Evolutionary conservation across 139 green algal species (phyloP).

Genomic region (Parachlorella kessleri): DNA sequence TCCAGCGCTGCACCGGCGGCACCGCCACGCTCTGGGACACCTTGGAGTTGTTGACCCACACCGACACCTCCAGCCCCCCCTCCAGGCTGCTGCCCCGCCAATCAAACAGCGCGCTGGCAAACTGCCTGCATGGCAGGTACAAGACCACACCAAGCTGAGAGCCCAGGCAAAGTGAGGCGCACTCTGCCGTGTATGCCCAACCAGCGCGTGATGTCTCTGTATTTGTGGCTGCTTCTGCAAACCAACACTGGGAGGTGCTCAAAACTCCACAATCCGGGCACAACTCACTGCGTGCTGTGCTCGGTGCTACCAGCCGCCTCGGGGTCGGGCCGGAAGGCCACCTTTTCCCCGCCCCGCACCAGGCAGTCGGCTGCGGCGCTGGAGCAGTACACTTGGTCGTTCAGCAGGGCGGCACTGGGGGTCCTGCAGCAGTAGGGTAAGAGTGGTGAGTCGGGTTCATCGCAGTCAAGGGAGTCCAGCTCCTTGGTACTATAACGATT

Average conservation of each 20-base stretch:
- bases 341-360: neutral
- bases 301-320: neutral
- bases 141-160: too few species aligned
- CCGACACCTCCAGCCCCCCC: conserved; percentile 30
- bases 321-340: neutral
- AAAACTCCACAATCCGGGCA: neutral
- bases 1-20: conserved; percentile 65
- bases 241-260: neutral
- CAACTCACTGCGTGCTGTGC: conserved; percentile 12
- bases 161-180: too few species aligned
- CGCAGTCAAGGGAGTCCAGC: too few species aligned
- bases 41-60: conserved; percentile 68
- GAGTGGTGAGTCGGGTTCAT: too few species aligned
- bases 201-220: too few species aligned
- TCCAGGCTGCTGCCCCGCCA: conserved; percentile 38
- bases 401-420: neutral
- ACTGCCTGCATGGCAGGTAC: conserved; percentile 43
- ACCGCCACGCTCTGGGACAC: conserved; percentile 17
- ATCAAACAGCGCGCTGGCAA: conserved; percentile 54
- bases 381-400: conserved; percentile 52
- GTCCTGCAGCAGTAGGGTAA: neutral
- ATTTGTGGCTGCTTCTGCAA: too few species aligned
- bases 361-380: conserved; percentile 39
- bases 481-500: too few species aligned
- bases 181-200: too few species aligned